Evolutionary conservation across 1,284 basidiomycete genomes (phyloP).

Genomic region (Kalmanozyma brasiliensis): DNA sequence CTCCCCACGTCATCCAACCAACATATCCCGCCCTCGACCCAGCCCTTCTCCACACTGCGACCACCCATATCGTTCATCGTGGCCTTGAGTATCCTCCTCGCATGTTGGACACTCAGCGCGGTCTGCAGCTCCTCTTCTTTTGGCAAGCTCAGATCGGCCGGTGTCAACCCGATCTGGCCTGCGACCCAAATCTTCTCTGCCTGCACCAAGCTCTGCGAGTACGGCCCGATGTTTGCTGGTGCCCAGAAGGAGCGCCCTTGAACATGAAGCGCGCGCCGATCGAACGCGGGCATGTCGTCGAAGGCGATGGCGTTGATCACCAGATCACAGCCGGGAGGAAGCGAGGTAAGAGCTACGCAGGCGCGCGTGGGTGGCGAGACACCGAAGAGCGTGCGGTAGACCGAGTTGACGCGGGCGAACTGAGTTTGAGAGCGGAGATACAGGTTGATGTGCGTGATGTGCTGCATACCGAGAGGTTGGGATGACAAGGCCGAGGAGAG

Average conservation of each 20-base stretch:
- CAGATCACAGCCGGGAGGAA: constrained; percentile 17
- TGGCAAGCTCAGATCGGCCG: constrained; percentile 78
- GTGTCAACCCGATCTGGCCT: constrained; percentile 92
- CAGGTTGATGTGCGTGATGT: constrained; percentile 83
- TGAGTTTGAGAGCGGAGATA: constrained; percentile 73
- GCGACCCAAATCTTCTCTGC: constrained; percentile 83
- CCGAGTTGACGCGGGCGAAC: constrained; percentile 64
- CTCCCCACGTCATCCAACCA: constrained; percentile 52
- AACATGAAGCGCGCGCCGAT: constrained; percentile 78
- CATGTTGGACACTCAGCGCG: constrained; percentile 84
- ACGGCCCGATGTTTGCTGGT: constrained; percentile 98
- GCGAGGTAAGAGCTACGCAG: constrained; percentile 77
- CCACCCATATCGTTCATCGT: constrained; percentile 49
- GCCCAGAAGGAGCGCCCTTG: constrained; percentile 98
- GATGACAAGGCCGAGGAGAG: constrained; percentile 2
- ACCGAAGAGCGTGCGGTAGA: constrained; percentile 85
- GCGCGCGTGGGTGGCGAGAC: constrained; percentile 91
- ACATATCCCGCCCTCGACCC: constrained; percentile 65
- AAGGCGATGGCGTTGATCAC: constrained; percentile 27
- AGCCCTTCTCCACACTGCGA: constrained; percentile 26
- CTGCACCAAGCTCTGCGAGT: constrained; percentile 89
- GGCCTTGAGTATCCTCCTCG: constrained; percentile 74
- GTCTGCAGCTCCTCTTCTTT: constrained; percentile 73
- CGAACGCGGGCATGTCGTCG: constrained; percentile 11
- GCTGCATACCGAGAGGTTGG: constrained; percentile 62